These are phyloP conservation scores for Bryoglossum gracile DNA, from an alignment of 495 filamentous ascomycete genomes.

Conservation along the genomic window DNA sequence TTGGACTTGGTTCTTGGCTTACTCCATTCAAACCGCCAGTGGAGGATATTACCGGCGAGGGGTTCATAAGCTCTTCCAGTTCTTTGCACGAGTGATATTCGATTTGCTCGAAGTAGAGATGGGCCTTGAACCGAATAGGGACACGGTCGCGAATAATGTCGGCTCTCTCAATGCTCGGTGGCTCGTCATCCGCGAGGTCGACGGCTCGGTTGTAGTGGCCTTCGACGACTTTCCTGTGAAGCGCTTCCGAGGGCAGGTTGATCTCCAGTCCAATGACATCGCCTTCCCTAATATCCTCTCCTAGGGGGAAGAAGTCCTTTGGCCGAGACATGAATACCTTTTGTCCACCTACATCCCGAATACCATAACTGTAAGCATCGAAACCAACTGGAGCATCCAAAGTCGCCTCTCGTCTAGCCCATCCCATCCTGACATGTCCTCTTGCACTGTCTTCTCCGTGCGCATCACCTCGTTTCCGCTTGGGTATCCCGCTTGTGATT, in stretches of 20 bases:
- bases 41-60: constrained; percentile 48
- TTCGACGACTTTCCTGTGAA: constrained; percentile 83
- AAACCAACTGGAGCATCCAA: constrained; percentile 91
- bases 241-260: constrained; percentile 69
- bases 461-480: constrained; percentile 21
- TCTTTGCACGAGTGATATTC: constrained; percentile 86
- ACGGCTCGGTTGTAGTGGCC: constrained; percentile 80
- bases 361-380: constrained; percentile 92
- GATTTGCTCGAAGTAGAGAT: constrained; percentile 91
- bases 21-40: constrained; percentile 21
- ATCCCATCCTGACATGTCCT: constrained; percentile 85
- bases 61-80: constrained; percentile 78
- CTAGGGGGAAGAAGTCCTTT: constrained; percentile 72
- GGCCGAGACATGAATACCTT: constrained; percentile 91
- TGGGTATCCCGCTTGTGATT: constrained; percentile 58
- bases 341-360: constrained; percentile 82
- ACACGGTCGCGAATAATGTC: constrained; percentile 93
- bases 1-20: constrained; percentile 41
- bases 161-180: constrained; percentile 29
- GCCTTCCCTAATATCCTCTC: constrained; percentile 65
- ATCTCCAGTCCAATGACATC: constrained; percentile 96
- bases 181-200: constrained; percentile 55
- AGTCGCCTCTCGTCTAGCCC: constrained; percentile 82
- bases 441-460: constrained; percentile 27
- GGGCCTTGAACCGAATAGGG: constrained; percentile 85